Conservation (phyloP, 2,329 filamentous ascomycete species). For the Daldinia eschscholtzii region DNA sequence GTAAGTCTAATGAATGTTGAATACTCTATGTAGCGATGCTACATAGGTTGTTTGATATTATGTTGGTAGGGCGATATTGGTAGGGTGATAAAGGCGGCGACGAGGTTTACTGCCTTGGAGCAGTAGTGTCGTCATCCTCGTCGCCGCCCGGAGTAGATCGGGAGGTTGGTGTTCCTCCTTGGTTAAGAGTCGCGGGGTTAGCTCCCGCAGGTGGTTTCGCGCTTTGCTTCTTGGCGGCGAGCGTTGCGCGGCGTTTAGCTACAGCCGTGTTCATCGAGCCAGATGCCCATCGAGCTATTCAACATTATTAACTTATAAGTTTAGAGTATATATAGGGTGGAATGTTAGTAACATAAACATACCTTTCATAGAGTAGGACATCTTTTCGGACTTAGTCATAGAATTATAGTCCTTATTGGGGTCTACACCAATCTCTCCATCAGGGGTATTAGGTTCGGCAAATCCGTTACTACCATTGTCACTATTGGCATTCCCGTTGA, state of each 20-base stretch:
- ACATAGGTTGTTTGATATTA: background rate
- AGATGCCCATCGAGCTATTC: constrained; percentile 68
- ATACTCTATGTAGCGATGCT: background rate
- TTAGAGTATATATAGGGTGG: background rate
- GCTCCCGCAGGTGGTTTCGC: constrained; percentile 47
- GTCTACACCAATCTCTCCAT: constrained; percentile 48
- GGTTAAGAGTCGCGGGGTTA: constrained; percentile 24
- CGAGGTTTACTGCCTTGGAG: constrained; percentile 11
- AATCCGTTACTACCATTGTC: constrained; percentile 41
- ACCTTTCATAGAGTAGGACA: constrained; percentile 76
- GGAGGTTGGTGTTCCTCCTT: constrained; percentile 17
- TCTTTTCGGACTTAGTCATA: constrained; percentile 75
- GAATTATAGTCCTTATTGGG: constrained; percentile 67
- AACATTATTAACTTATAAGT: background rate
- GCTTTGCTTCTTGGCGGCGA: constrained; percentile 69
- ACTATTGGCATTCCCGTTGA: constrained; percentile 24
- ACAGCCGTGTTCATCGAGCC: constrained; percentile 72
- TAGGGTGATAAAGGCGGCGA: too few species aligned
- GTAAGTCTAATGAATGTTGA: background rate
- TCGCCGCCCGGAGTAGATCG: constrained; percentile 5
- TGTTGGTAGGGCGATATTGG: background rate
- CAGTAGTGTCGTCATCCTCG: constrained; percentile 12
- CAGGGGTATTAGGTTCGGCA: constrained; percentile 48
- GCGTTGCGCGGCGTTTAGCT: constrained; percentile 70
- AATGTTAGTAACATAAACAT: constrained; percentile 48